Evolutionary conservation across 2,329 filamentous ascomycete species (phyloP).

Genomic region (Alternaria novae-zelandiae): DNA sequence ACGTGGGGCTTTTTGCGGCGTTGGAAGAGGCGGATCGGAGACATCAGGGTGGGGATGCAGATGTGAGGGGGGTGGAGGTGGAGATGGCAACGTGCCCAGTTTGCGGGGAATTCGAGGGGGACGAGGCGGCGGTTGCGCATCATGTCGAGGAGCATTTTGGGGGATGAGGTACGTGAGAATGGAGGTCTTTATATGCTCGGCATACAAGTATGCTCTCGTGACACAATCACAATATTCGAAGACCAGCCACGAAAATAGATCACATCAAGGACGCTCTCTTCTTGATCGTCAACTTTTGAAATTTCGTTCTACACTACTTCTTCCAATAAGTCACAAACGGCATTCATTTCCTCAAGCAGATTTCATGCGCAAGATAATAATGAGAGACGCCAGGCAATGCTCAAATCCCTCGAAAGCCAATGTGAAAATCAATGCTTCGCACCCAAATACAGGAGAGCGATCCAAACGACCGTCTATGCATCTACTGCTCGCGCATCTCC

Average conservation of each 20-base stretch:
- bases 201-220: not conserved
- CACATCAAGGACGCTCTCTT: not conserved
- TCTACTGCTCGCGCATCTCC: constrained; percentile 31
- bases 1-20: constrained; percentile 27
- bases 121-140: constrained; percentile 70
- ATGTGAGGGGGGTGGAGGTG: constrained; percentile 27
- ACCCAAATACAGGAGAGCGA: constrained; percentile 4
- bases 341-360: not conserved
- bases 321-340: not conserved
- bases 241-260: not conserved
- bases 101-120: constrained; percentile 70
- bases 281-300: not conserved
- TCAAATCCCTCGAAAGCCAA: constrained; percentile 15
- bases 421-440: constrained; percentile 12
- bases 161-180: not conserved
- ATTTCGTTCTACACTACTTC: not conserved
- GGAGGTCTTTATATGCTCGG: too few species aligned
- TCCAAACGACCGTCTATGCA: constrained; percentile 16
- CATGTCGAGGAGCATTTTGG: constrained; percentile 68
- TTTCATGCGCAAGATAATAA: not conserved
- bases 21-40: constrained; percentile 36
- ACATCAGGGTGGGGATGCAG: constrained; percentile 24
- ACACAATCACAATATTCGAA: not conserved
- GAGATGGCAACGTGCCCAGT: constrained; percentile 63
- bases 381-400: constrained; percentile 7